phyloP scores from a whole-genome alignment of 164 flowering plant genomes.

The Liriodendron chinense region DNA sequence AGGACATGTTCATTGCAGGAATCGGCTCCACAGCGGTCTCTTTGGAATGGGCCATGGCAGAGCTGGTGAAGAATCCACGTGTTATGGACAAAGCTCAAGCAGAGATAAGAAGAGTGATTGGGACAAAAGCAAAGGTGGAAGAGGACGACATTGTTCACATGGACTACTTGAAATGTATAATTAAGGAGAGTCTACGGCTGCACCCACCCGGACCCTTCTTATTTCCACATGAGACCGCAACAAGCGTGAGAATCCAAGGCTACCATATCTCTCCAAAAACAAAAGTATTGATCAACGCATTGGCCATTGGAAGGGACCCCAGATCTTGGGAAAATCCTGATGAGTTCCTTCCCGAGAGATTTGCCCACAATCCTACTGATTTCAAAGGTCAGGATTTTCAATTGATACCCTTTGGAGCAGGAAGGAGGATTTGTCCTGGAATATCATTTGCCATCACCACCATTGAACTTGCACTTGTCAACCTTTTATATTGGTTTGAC shows the following conservation, averaged over 20 bases:
- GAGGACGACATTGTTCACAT: background rate
- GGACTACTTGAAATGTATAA: background rate
- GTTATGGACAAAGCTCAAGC: slow-evolving; percentile 14
- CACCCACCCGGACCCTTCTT: slow-evolving; percentile 39
- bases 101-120: background rate
- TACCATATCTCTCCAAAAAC: slow-evolving; percentile 31
- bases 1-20: slow-evolving; percentile 6
- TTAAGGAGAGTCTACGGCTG: slow-evolving; percentile 30
- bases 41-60: slow-evolving; percentile 4
- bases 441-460: slow-evolving; percentile 11
- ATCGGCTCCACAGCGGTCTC: background rate
- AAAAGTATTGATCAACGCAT: slow-evolving; percentile 27
- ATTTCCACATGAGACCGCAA: slow-evolving; percentile 28
- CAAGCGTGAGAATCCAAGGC: slow-evolving; percentile 15
- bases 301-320: slow-evolving; percentile 26
- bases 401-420: slow-evolving; percentile 23
- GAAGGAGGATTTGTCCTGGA: slow-evolving; percentile 24
- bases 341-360: slow-evolving; percentile 35
- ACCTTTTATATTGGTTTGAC: slow-evolving; percentile 1
- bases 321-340: slow-evolving; percentile 31
- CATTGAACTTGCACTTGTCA: slow-evolving; percentile 1
- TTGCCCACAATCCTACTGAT: slow-evolving; percentile 12
- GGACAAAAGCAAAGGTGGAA: slow-evolving; percentile 3
- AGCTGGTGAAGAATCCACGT: slow-evolving; percentile 17
- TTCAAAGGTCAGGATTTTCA: slow-evolving; percentile 29